These are phyloP conservation scores for Capsicum rhomboideum DNA, from an alignment of 257 asterid genomes.

Conservation along the genomic window DNA sequence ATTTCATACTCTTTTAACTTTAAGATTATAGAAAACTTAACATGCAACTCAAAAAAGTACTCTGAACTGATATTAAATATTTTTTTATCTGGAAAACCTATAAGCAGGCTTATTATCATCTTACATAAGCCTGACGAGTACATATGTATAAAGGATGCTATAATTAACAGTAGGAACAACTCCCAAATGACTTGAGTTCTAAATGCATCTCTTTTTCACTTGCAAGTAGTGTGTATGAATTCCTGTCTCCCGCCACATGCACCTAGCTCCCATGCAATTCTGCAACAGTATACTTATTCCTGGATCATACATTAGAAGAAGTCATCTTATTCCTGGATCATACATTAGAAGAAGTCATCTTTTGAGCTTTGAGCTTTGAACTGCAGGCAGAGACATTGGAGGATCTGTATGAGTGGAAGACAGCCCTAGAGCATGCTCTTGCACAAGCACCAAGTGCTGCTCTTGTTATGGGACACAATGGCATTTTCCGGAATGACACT, in stretches of 20 bases:
- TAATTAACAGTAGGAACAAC: neutral
- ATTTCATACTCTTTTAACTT: neutral
- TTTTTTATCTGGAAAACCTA: neutral
- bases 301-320: neutral
- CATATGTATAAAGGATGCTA: neutral
- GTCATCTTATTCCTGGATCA: neutral
- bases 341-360: neutral
- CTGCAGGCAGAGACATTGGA: slow-evolving; percentile 79
- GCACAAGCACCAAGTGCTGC: slow-evolving; percentile 93
- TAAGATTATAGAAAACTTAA: neutral
- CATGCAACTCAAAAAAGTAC: neutral
- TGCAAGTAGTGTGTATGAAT: neutral
- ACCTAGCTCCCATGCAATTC: neutral
- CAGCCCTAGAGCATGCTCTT: slow-evolving; percentile 88
- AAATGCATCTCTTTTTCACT: neutral
- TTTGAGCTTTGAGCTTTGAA: slow-evolving; percentile 13
- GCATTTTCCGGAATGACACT: slow-evolving; percentile 69
- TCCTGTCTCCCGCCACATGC: neutral
- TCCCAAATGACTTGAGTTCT: neutral
- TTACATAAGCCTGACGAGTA: neutral
- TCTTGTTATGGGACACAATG: slow-evolving; percentile 93
- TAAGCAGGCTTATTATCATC: neutral
- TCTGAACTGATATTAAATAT: neutral
- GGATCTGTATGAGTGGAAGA: slow-evolving; percentile 93
- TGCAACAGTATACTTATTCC: neutral